phyloP scores from a whole-genome alignment of 2,329 filamentous ascomycete species.

The Clarireedia monteithiana region DNA sequence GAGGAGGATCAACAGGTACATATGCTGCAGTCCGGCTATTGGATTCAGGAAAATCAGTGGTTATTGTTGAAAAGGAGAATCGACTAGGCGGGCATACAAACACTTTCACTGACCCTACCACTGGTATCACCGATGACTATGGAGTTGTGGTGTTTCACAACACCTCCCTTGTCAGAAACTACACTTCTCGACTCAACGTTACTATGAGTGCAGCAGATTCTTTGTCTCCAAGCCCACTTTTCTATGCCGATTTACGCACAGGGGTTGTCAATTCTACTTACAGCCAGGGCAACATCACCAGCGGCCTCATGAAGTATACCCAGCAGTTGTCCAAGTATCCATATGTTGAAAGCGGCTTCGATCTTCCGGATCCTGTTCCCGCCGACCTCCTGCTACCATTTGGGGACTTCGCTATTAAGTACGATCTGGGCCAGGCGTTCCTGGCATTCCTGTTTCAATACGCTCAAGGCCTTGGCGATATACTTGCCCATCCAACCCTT shows the following conservation, averaged over 20 bases:
- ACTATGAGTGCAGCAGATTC: not conserved
- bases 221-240: not conserved
- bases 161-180: slow-evolving; percentile 6
- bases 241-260: slow-evolving; percentile 10
- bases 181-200: slow-evolving; percentile 10
- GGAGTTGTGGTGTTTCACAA: slow-evolving; percentile 28
- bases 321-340: slow-evolving; percentile 29
- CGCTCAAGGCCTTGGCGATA: slow-evolving; percentile 38
- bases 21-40: slow-evolving; percentile 30
- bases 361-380: slow-evolving; percentile 26
- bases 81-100: slow-evolving; percentile 24
- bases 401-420: slow-evolving; percentile 19
- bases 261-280: slow-evolving; percentile 8
- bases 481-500: slow-evolving; percentile 36
- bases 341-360: slow-evolving; percentile 33
- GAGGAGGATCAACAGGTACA: slow-evolving; percentile 31
- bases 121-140: slow-evolving; percentile 30
- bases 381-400: slow-evolving; percentile 18
- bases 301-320: slow-evolving; percentile 8
- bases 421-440: slow-evolving; percentile 32
- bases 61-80: slow-evolving; percentile 31
- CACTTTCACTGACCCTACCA: slow-evolving; percentile 28
- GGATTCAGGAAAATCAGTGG: slow-evolving; percentile 28
- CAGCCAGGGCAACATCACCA: slow-evolving; percentile 1
- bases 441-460: slow-evolving; percentile 35